These are phyloP conservation scores for Penicillium cinerascens DNA, from an alignment of 495 filamentous ascomycete species.

Conservation along the genomic window DNA sequence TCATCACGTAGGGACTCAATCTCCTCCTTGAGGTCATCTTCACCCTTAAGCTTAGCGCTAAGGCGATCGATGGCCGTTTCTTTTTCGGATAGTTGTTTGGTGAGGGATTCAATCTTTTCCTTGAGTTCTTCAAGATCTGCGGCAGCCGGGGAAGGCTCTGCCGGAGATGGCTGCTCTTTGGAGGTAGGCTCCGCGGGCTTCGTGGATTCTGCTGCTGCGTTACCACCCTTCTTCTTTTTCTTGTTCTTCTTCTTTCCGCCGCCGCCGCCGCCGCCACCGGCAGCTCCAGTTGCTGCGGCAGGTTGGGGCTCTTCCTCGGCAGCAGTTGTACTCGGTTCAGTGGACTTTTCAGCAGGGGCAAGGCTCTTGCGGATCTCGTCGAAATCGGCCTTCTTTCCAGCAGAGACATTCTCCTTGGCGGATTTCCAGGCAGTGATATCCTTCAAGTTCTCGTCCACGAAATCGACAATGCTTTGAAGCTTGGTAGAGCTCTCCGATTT, in stretches of 20 bases:
- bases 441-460: slow-evolving; percentile 35
- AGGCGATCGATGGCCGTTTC: slow-evolving; percentile 65
- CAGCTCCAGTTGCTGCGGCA: slow-evolving; percentile 19
- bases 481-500: slow-evolving; percentile 25
- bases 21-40: slow-evolving; percentile 81
- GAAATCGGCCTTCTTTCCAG: slow-evolving; percentile 34
- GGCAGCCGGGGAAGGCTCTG: slow-evolving; percentile 17
- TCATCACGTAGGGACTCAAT: slow-evolving; percentile 80
- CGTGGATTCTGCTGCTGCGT: slow-evolving; percentile 39
- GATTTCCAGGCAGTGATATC: slow-evolving; percentile 36
- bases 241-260: slow-evolving; percentile 74
- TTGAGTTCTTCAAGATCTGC: slow-evolving; percentile 44
- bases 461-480: slow-evolving; percentile 35
- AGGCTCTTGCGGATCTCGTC: slow-evolving; percentile 36
- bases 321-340: slow-evolving; percentile 7
- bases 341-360: slow-evolving; percentile 12
- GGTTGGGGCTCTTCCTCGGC: slow-evolving; percentile 20
- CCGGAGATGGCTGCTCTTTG: slow-evolving; percentile 16
- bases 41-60: slow-evolving; percentile 61
- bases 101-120: slow-evolving; percentile 51
- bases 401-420: slow-evolving; percentile 30
- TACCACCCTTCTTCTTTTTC: slow-evolving; percentile 84
- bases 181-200: slow-evolving; percentile 28
- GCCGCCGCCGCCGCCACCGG: slow-evolving; percentile 14
- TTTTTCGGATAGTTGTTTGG: slow-evolving; percentile 65